Evolutionary conservation across 1,284 basidiomycete species (phyloP), one percentile per base, ranked within the genome.

Genomic region (Meripilus lineatus): DNA sequence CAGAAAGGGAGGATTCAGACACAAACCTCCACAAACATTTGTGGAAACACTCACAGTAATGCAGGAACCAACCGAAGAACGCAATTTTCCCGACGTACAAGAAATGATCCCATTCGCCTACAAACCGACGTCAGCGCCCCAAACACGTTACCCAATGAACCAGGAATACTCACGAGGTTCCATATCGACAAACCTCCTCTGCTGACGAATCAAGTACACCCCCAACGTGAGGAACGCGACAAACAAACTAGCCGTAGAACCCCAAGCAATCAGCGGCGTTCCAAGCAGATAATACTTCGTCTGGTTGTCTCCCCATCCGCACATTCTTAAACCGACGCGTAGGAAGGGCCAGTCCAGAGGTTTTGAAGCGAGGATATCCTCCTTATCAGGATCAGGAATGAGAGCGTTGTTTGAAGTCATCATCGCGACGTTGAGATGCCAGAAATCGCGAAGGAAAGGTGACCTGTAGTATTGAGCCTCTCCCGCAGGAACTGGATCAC

Each of bases 341-440:
- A 98, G 73, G 69, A 88, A 87, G 0, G 95, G 95, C 95, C 96
- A 99, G 62, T 99, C 94, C 38, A 77, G 74, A 0, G 95, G 94
- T 55, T 79, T 81, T 26, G 92, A 95, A 0, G 95, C 94, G 40
- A 99, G 80, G 55, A 97, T 92, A 62, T 99, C 95, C 55, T 94
- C 91, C 70, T 99, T 99, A 72, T 99, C 95, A 0, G 93, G 90
- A 58, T 99, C 93, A 0, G 95, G 95, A 35, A 98, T 70, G 43
- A 99, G 82, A 1, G 96, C 94, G 63, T 99, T 99, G 74, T 99
- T 99, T 4, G 94, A 96, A 0, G 93, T 97, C 92, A 96, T 95
- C 96, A 99, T 99, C 13, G 94, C 95, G 13, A 99, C 91, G 59
- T 99, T 99, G 46, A 99, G 80, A 64, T 99, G 95, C 81, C 93